Base-by-base conservation (phyloP, 2,329 filamentous ascomycete genomes). In the Colletotrichum musicola region DNA sequence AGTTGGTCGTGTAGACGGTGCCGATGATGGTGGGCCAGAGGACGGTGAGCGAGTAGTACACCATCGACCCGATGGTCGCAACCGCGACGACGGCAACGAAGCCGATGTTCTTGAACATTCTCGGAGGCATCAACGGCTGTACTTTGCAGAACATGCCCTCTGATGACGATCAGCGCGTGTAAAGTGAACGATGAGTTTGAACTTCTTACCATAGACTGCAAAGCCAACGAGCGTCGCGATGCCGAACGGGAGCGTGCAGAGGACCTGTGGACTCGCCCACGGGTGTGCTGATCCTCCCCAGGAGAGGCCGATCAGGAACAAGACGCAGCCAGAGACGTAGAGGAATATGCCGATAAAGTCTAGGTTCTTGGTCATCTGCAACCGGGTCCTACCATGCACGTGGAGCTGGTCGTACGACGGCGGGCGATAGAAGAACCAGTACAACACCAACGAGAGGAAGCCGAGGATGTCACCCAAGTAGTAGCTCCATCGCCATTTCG, bases 401-500 rank as follows among this genome's bases (percentile, higher is more conserved):
- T 84, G 81, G 18, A 84, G 78, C 74, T 81, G 80, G 20, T 78
- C 73, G 73, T 80, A 85, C 7, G 78, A 80, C 0, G 85, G 83
- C 25, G 83, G 84, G 70, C 81, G 80, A 74, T 86, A 86, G 63
- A 83, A 81, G 69, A 83, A 77, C 40, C 76, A 75, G 64, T 81
- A 85, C 6, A 84, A 76, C 1, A 78, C 72, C 2, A 82, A 71
- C 12, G 80, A 76, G 22, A 83, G 65, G n/a, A 76, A 77, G 42
- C 77, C 79, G 63, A 83, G 76, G 60, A 85, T 82, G 71, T 83
- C 82, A 64, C 81, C 81, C 4, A 87, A 72, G 71, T 83, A 86
- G 73, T 83, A 88, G 63, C 76, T 80, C 82, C 84, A 85, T 47
- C 85, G 78, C 84, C 85, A 87, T 18, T 77, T 75, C 4, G 78